A percentile compares a stretch with the other conserved stretches of the same genome.
These are phyloP conservation scores for Leishmania lainsoni DNA, from an alignment of 208 protist genomes.

Conservation along the genomic window DNA sequence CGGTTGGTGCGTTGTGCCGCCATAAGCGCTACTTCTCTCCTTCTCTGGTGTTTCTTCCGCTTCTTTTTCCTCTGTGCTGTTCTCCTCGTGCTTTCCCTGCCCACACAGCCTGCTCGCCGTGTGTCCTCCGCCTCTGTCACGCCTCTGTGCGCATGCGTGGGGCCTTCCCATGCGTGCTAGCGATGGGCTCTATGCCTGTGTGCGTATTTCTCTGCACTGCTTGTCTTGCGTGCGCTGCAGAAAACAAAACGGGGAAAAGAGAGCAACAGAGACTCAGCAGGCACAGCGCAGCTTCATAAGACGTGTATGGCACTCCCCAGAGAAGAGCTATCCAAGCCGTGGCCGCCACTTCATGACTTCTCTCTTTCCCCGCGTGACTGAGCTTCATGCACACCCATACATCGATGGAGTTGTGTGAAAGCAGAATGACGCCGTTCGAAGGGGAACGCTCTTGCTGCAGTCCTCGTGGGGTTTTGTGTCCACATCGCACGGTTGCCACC, in stretches of 20 bases:
- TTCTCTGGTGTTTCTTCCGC: background rate
- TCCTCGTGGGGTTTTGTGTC: background rate
- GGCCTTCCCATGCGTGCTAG: background rate
- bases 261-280: background rate
- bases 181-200: background rate
- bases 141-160: background rate
- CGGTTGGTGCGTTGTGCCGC: background rate
- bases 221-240: background rate
- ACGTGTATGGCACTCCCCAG: background rate
- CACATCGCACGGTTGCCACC: background rate
- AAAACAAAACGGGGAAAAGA: background rate
- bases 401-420: background rate
- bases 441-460: background rate
- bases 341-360: background rate
- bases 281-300: background rate
- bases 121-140: background rate
- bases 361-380: background rate
- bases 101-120: background rate
- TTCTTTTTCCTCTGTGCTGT: background rate
- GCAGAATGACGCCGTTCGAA: slow-evolving; percentile 3
- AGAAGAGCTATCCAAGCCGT: background rate
- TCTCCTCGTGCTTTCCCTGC: background rate
- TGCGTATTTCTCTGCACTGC: background rate
- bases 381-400: background rate
- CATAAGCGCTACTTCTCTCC: background rate